Evolutionary conservation across 495 filamentous ascomycete species (phyloP).

Genomic region (Penicillium ucsense): DNA sequence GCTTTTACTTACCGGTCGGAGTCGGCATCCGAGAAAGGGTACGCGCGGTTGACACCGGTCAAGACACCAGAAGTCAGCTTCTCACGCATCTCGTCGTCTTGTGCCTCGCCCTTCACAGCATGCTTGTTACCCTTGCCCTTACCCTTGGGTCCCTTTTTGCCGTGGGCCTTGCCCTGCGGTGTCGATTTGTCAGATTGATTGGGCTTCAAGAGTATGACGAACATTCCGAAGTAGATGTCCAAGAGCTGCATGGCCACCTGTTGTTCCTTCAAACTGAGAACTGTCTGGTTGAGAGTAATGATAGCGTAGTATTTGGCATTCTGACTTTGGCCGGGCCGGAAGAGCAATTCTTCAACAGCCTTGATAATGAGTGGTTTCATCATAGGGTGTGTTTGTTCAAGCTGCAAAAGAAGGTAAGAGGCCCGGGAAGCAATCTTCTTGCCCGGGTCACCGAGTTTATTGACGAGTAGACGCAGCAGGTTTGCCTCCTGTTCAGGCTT

Average conservation of each 20-base stretch:
- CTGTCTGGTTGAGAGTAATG: constrained; percentile 94
- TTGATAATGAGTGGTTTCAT: constrained; percentile 87
- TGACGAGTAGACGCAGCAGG: constrained; percentile 78
- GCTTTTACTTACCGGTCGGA: constrained; percentile 49
- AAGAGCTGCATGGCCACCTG: constrained; percentile 72
- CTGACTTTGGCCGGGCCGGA: constrained; percentile 73
- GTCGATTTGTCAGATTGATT: constrained; percentile 23
- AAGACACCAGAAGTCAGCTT: constrained; percentile 85
- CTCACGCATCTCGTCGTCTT: constrained; percentile 63
- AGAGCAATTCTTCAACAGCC: constrained; percentile 79
- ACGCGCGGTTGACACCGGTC: constrained; percentile 90
- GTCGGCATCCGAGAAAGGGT: constrained; percentile 80
- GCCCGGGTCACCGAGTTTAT: constrained; percentile 89
- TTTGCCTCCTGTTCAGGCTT: constrained; percentile 98
- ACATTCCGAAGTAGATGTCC: constrained; percentile 81
- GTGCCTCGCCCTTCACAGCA: constrained; percentile 40
- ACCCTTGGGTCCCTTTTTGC: constrained; percentile 8
- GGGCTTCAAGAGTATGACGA: constrained; percentile 65
- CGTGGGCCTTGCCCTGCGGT: constrained; percentile 16
- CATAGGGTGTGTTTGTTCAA: constrained; percentile 74
- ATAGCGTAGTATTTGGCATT: constrained; percentile 93
- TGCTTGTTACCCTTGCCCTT: constrained; percentile 39
- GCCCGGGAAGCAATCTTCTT: constrained; percentile 90
- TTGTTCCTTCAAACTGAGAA: constrained; percentile 73
- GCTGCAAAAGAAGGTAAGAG: constrained; percentile 84